These are phyloP conservation scores for Clavispora asparagi DNA, from an alignment of 805 yeast species.

Conservation along the genomic window DNA sequence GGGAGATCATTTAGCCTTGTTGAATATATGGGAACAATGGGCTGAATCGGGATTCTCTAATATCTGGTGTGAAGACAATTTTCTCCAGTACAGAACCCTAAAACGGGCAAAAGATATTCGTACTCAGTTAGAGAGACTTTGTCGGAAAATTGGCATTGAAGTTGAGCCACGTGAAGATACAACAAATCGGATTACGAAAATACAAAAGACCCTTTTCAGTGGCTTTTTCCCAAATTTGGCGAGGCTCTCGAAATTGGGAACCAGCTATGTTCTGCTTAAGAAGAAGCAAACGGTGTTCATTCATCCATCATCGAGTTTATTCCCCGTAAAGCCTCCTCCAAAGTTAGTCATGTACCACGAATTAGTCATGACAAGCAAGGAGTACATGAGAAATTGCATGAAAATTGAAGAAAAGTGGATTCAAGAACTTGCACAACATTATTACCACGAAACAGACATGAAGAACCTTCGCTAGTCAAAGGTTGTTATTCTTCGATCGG, in stretches of 20 bases:
- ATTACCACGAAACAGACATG: conserved; percentile 25
- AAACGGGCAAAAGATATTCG: conserved; percentile 65
- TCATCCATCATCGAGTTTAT: conserved; percentile 82
- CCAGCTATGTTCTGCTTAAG: conserved; percentile 60
- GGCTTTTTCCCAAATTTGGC: conserved; percentile 72
- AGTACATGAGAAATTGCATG: conserved; percentile 80
- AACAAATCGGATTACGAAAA: conserved; percentile 16
- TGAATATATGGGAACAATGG: conserved; percentile 80
- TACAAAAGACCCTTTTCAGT: conserved; percentile 54
- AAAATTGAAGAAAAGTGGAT: conserved; percentile 72
- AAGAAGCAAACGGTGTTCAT: conserved; percentile 69
- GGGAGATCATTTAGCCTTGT: conserved; percentile 77
- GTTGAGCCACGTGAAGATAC: conserved; percentile 17
- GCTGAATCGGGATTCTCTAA: conserved; percentile 56
- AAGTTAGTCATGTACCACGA: conserved; percentile 76
- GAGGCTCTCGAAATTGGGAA: conserved; percentile 55
- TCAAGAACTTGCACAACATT: conserved; percentile 68
- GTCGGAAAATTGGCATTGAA: conserved; percentile 47
- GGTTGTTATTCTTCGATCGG: background rate
- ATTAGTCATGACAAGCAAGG: conserved; percentile 77
- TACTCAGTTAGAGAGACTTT: conserved; percentile 59
- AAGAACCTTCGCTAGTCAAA: conserved; percentile 4
- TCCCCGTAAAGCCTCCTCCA: conserved; percentile 64
- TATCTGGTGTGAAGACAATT: conserved; percentile 84
- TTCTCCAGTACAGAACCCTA: conserved; percentile 69